Evolutionary conservation across 176 grass and related monocot species (phyloP).

Genomic region (Avena atlantica): DNA sequence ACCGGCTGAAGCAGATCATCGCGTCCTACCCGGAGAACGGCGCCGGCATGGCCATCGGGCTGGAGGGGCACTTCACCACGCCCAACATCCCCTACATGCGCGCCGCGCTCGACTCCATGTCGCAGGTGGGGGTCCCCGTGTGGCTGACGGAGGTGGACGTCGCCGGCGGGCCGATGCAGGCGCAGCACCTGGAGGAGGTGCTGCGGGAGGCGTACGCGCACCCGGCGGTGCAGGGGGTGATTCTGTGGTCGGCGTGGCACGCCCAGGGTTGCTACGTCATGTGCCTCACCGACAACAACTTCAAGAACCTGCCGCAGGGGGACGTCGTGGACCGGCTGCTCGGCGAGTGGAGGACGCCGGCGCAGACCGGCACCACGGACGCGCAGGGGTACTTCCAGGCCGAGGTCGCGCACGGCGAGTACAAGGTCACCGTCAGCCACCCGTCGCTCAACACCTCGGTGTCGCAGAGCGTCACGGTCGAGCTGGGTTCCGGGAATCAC

Average conservation of each 20-base stretch:
- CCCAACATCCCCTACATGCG: conserved; percentile 87
- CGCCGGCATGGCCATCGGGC: conserved; percentile 72
- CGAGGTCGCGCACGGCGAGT: conserved; percentile 67
- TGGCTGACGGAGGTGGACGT: conserved; percentile 97
- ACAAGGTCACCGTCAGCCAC: conserved; percentile 67
- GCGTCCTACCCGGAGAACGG: conserved; percentile 34
- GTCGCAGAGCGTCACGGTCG: conserved; percentile 60
- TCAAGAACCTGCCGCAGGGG: conserved; percentile 72
- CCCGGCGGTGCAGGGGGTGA: conserved; percentile 79
- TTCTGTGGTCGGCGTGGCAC: conserved; percentile 78
- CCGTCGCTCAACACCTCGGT: conserved; percentile 52
- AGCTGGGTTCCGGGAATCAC: conserved; percentile 42
- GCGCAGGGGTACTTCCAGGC: conserved; percentile 59
- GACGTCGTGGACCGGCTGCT: conserved; percentile 80
- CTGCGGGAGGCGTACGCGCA: conserved; percentile 86
- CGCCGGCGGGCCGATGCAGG: conserved; percentile 44
- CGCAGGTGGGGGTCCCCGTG: conserved; percentile 59
- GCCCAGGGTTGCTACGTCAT: conserved; percentile 66
- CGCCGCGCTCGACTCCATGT: conserved; percentile 66
- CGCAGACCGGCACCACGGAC: conserved; percentile 49
- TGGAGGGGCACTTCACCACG: conserved; percentile 69
- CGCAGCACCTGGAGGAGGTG: conserved; percentile 63
- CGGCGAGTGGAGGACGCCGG: conserved; percentile 57
- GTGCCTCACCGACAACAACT: conserved; percentile 83
- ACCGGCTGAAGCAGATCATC: conserved; percentile 58